Conservation (phyloP, 352 stramenopile genomes). For the Phytophthora vignae region DNA sequence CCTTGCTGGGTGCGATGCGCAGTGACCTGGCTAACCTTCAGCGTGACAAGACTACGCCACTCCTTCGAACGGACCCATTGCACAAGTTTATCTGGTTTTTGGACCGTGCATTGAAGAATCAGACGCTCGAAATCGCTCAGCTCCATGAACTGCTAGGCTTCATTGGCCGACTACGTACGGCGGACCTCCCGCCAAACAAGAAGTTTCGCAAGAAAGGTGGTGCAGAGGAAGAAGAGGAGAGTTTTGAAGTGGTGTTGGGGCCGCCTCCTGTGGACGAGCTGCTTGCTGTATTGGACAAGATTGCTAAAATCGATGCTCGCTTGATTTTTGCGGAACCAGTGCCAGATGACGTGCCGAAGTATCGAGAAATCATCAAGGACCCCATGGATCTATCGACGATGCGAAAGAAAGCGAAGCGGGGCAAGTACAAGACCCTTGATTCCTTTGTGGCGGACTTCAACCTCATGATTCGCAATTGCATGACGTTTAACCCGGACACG, state of each 20-base stretch:
- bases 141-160: constrained; percentile 77
- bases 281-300: constrained; percentile 79
- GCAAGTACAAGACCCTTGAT: constrained; percentile 88
- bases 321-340: constrained; percentile 89
- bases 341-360: constrained; percentile 85
- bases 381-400: constrained; percentile 90
- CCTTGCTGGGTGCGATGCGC: constrained; percentile 83
- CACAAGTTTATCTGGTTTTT: constrained; percentile 93
- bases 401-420: constrained; percentile 76
- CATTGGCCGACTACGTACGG: constrained; percentile 72
- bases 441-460: constrained; percentile 83
- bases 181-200: constrained; percentile 78
- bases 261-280: constrained; percentile 78
- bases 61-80: constrained; percentile 77
- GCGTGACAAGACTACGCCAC: constrained; percentile 76
- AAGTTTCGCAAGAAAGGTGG: constrained; percentile 77
- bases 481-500: constrained; percentile 87
- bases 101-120: constrained; percentile 81
- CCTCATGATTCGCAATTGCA: constrained; percentile 89
- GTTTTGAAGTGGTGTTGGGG: constrained; percentile 81
- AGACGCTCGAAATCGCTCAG: constrained; percentile 70
- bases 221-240: constrained; percentile 81
- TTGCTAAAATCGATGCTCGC: constrained; percentile 75
- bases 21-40: constrained; percentile 84
- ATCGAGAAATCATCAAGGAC: constrained; percentile 84